phyloP scores from a whole-genome alignment of 2,329 filamentous ascomycete species.

The Neonectria sp. region DNA sequence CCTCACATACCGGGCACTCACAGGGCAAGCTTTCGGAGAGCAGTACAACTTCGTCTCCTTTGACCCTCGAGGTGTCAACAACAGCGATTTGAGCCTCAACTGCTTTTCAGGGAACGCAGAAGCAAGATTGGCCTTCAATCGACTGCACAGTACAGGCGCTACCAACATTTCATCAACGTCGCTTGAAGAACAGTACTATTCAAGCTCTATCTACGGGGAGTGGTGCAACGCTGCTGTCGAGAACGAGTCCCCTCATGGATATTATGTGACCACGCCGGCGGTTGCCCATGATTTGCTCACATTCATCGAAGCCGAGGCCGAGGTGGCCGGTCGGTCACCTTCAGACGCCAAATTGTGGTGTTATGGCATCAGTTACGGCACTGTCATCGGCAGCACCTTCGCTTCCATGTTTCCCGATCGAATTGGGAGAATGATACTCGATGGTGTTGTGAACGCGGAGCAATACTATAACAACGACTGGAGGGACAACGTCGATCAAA shows the following conservation, averaged over 20 bases:
- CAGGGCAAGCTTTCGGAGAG: slow-evolving; percentile 52
- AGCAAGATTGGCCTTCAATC: slow-evolving; percentile 47
- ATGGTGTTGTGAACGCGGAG: slow-evolving; percentile 47
- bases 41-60: slow-evolving; percentile 60
- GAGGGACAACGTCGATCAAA: slow-evolving; percentile 41
- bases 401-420: slow-evolving; percentile 58
- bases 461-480: slow-evolving; percentile 45
- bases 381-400: slow-evolving; percentile 49
- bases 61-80: slow-evolving; percentile 58
- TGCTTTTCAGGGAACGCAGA: slow-evolving; percentile 50
- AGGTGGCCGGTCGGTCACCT: slow-evolving; percentile 35
- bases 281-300: slow-evolving; percentile 50
- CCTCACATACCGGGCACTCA: slow-evolving; percentile 28
- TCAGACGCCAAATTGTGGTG: slow-evolving; percentile 49
- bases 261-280: slow-evolving; percentile 51
- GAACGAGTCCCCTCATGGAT: slow-evolving; percentile 46
- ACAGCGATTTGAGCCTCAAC: slow-evolving; percentile 49
- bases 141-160: slow-evolving; percentile 44
- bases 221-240: slow-evolving; percentile 51
- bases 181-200: slow-evolving; percentile 50
- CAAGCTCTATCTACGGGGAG: slow-evolving; percentile 50
- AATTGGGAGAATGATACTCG: slow-evolving; percentile 55
- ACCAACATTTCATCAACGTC: slow-evolving; percentile 49
- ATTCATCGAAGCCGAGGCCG: slow-evolving; percentile 50
- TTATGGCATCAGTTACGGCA: slow-evolving; percentile 51